A percentile compares a stretch with the other conserved stretches of the same genome.
Evolutionary conservation across 179 eudicot species (phyloP).

Genomic region (Silene vulgaris): DNA sequence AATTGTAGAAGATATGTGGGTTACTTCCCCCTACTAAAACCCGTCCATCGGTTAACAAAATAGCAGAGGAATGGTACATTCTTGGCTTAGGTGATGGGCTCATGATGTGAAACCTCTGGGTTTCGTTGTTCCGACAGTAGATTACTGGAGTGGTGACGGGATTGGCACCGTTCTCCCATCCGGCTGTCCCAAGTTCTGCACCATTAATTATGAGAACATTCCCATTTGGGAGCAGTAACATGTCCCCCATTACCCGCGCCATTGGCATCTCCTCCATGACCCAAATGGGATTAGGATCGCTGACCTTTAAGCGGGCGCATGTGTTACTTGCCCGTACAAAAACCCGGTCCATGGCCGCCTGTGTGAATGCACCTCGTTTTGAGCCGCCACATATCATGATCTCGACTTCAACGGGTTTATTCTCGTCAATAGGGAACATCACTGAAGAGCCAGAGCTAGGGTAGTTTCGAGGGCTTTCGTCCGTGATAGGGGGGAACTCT

Average conservation of each 20-base stretch:
- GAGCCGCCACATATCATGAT: constrained; percentile 77
- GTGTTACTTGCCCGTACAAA: constrained; percentile 44
- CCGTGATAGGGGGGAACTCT: constrained; percentile 46
- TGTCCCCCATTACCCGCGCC: constrained; percentile 76
- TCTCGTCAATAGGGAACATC: constrained; percentile 59
- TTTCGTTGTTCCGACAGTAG: constrained; percentile 31
- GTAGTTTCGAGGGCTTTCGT: constrained; percentile 57
- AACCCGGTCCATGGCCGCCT: constrained; percentile 25
- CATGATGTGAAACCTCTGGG: constrained; percentile 44
- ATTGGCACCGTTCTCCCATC: constrained; percentile 56
- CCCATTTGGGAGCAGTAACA: constrained; percentile 61
- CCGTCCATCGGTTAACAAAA: constrained; percentile 57
- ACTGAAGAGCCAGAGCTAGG: constrained; percentile 82
- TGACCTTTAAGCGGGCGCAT: constrained; percentile 54
- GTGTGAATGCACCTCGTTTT: constrained; percentile 32
- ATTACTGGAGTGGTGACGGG: constrained; percentile 59
- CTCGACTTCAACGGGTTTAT: constrained; percentile 31
- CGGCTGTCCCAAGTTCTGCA: constrained; percentile 65
- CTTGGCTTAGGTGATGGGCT: constrained; percentile 45
- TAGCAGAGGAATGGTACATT: constrained; percentile 64
- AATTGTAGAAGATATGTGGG: constrained; percentile 63
- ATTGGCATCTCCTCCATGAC: constrained; percentile 66
- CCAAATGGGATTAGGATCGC: constrained; percentile 52
- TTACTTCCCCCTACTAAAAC: constrained; percentile 84
- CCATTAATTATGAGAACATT: constrained; percentile 64